Evolutionary conservation across 2,329 filamentous ascomycete genomes (phyloP), one percentile per base, ranked within the genome.

Genomic region (Tolypocladium paradoxum): DNA sequence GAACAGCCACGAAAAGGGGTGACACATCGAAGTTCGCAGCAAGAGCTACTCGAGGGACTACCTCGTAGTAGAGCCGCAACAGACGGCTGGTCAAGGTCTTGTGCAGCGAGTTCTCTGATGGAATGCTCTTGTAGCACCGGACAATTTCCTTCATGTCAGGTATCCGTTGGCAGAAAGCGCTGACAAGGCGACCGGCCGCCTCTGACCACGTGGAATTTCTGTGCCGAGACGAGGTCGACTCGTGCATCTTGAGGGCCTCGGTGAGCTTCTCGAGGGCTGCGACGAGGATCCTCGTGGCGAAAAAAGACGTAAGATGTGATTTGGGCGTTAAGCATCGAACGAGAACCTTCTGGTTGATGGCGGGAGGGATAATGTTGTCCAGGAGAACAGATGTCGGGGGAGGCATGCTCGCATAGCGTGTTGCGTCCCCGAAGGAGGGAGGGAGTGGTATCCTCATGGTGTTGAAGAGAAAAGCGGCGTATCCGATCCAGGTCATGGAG

Each of bases 401-500:
- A 33, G 93, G 91, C 16, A 84, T 73, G 27, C 83, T 81, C 43
- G 65, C 60, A 57, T 82, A 85, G 43, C 75, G 76, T 14, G 79
- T 76, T 40, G 75, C 75, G 60, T 84, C 81, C 14, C 90, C 90
- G 63, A 92, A 89, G 55, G 79, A 80, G 29, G 73, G 65, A 2
- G 91, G 91, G 2, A 96, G 74, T 1, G 85, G 82, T 36, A 95
- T 73, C 54, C 85, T 80, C 47, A 96, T 83, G 1, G 85, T 82
- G 56, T 87, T 87, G 68, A 95, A 95, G 6, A 99, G 72, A 57
- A 97, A 89, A 0, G 90, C 84, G 0, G 90, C 90, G 65, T 95
- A 96, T 43, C 92, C 91, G 60, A 97, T 88, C 93, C 93, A 99
- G 0, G 90, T 93, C 46, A 90, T 85, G 3, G 90, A 93, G 6